Percentiles rank a stretch among this genome's conserved stretches.
Conservation (phyloP, 257 asterid genomes). For the Solanum peruvianum region DNA sequence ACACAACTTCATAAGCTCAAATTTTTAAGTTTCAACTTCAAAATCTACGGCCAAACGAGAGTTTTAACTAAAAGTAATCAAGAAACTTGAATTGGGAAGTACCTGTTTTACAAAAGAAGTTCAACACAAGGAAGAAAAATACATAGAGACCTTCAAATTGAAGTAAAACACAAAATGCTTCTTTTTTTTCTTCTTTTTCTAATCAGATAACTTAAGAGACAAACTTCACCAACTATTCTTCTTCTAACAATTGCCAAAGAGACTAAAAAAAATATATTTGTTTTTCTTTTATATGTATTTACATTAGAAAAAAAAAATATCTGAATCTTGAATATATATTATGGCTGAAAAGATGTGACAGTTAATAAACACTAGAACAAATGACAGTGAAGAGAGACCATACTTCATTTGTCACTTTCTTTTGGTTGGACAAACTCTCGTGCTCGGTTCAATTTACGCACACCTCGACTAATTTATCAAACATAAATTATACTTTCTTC, state of each 20-base stretch:
- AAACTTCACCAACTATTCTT: background rate
- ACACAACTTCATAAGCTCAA: no score
- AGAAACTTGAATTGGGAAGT: background rate
- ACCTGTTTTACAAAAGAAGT: background rate
- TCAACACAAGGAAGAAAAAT: background rate
- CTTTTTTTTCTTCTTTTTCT: no score
- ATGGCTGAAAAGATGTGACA: background rate
- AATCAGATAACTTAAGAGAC: background rate
- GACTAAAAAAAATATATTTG: background rate
- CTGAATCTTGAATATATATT: background rate
- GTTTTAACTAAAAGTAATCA: background rate
- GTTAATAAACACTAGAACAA: background rate
- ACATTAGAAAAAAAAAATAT: background rate
- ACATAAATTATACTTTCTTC: background rate
- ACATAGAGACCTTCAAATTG: background rate
- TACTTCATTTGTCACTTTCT: background rate
- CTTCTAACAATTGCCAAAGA: background rate
- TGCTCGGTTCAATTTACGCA: rapidly evolving
- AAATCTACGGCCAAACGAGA: background rate
- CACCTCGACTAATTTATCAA: background rate
- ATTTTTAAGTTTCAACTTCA: background rate
- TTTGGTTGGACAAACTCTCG: background rate
- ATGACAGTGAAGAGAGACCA: background rate
- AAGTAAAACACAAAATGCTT: background rate
- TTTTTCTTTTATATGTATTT: background rate